phyloP scores from a whole-genome alignment of 495 filamentous ascomycete species.

The Neurospora sp. region DNA sequence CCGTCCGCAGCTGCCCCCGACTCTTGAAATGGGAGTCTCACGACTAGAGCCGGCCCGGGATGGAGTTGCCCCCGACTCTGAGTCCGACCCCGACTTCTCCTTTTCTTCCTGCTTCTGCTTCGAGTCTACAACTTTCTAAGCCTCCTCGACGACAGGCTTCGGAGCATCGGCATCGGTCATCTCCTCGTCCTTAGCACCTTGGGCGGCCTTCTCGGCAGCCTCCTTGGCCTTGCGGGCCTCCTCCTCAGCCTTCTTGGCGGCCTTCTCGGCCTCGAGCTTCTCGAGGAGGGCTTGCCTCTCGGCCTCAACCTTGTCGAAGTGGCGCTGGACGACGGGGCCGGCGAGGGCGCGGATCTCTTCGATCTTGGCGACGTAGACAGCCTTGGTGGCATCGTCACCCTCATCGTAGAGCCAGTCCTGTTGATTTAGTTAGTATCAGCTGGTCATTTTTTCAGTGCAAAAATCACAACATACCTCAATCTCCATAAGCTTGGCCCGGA shows the following conservation, averaged over 20 bases:
- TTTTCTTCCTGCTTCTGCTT: not conserved
- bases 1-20: no score
- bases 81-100: not conserved
- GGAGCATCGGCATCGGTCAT: constrained; percentile 46
- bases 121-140: not conserved
- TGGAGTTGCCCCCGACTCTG: not conserved
- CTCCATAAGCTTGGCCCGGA: constrained; percentile 66
- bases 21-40: no score
- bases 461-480: constrained; percentile 59
- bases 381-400: constrained; percentile 90
- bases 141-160: constrained; percentile 35
- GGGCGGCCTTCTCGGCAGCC: constrained; percentile 25
- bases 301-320: constrained; percentile 87
- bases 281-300: constrained; percentile 72
- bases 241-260: constrained; percentile 67
- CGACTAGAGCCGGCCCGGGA: no score
- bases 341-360: constrained; percentile 89
- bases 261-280: constrained; percentile 70
- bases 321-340: constrained; percentile 86
- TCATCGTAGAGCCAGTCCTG: constrained; percentile 99
- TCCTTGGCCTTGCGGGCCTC: constrained; percentile 43
- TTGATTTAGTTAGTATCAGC: constrained; percentile 3
- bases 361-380: constrained; percentile 84
- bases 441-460: not conserved
- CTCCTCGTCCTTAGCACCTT: constrained; percentile 38